A percentile compares a stretch with the other conserved stretches of the same genome.
These are phyloP conservation scores for Fusarium sp. DNA, from an alignment of 2,329 filamentous ascomycete genomes.

Conservation along the genomic window DNA sequence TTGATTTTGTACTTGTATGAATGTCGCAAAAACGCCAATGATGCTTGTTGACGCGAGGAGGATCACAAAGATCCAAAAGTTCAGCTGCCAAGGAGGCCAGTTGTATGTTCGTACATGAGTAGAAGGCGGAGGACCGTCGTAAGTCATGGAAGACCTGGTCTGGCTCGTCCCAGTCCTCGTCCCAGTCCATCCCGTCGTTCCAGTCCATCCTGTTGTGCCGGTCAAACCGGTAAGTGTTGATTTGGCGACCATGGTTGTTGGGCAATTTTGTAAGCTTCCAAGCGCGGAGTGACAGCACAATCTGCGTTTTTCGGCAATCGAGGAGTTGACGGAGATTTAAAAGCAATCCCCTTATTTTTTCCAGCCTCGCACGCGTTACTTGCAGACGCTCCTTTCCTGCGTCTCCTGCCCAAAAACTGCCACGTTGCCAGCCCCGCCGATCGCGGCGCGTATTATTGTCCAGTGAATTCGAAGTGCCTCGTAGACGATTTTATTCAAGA, in stretches of 20 bases:
- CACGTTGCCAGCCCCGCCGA: constrained; percentile 43
- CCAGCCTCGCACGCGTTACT: neutral
- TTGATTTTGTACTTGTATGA: constrained; percentile 68
- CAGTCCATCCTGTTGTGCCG: constrained; percentile 44
- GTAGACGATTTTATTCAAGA: neutral
- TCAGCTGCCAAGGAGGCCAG: constrained; percentile 75
- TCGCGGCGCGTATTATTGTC: constrained; percentile 19
- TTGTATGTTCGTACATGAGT: constrained; percentile 69
- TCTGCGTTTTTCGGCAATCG: neutral
- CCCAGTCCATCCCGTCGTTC: constrained; percentile 33
- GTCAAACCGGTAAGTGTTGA: constrained; percentile 45
- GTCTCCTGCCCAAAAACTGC: constrained; percentile 21
- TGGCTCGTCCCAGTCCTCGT: constrained; percentile 38
- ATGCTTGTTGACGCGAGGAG: constrained; percentile 67
- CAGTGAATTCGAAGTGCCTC: constrained; percentile 36
- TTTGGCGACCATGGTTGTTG: constrained; percentile 45
- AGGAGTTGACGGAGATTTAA: neutral
- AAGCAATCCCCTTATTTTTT: neutral
- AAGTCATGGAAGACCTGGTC: constrained; percentile 56
- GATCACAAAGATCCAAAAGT: constrained; percentile 75
- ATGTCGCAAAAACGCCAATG: constrained; percentile 70
- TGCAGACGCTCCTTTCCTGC: neutral
- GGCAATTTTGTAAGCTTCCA: neutral
- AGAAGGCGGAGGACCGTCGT: constrained; percentile 55
- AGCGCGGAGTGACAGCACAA: neutral